These are phyloP conservation scores for Dipsacomyces acuminosporus DNA, from an alignment of 371 early-diverging fungal species.

Conservation along the genomic window DNA sequence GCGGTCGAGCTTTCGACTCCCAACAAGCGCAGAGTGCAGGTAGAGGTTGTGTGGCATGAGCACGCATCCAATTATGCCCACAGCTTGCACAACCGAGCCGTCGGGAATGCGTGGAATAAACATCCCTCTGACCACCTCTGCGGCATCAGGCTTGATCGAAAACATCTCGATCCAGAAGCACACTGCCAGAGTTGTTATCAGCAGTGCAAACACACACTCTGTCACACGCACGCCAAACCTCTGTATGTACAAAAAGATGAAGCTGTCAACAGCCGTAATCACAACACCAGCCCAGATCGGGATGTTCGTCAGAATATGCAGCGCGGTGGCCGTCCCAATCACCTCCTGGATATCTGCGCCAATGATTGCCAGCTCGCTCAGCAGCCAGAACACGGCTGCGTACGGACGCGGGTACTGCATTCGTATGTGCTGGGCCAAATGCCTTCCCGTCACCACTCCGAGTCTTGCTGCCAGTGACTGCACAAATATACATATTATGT, in stretches of 20 bases:
- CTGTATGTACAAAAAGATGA: conserved; percentile 60
- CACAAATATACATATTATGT: conserved; percentile 57
- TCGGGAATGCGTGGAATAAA: conserved; percentile 55
- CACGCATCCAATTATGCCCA: conserved; percentile 65
- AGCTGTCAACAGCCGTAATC: conserved; percentile 65
- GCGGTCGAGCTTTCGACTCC: conserved; percentile 54
- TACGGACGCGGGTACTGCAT: conserved; percentile 49
- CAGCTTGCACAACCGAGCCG: conserved; percentile 59
- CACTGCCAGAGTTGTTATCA: conserved; percentile 59
- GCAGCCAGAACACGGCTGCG: conserved; percentile 53
- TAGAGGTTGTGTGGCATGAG: conserved; percentile 78
- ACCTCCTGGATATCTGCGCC: conserved; percentile 73
- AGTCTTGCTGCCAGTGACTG: conserved; percentile 62
- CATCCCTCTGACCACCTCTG: conserved; percentile 58
- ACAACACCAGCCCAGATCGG: conserved; percentile 63
- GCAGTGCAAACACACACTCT: conserved; percentile 59
- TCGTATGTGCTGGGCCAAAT: conserved; percentile 57
- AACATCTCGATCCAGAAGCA: conserved; percentile 70
- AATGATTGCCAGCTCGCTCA: conserved; percentile 70
- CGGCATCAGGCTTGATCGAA: conserved; percentile 52
- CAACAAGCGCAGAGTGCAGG: conserved; percentile 64
- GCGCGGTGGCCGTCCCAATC: conserved; percentile 69
- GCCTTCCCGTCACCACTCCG: conserved; percentile 68
- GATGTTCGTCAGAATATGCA: conserved; percentile 59
- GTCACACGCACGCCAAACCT: conserved; percentile 62